Percentiles rank a stretch among this genome's conserved stretches.
These are phyloP conservation scores for Ogataea ramenticola DNA, from an alignment of 805 yeast species.

Conservation along the genomic window DNA sequence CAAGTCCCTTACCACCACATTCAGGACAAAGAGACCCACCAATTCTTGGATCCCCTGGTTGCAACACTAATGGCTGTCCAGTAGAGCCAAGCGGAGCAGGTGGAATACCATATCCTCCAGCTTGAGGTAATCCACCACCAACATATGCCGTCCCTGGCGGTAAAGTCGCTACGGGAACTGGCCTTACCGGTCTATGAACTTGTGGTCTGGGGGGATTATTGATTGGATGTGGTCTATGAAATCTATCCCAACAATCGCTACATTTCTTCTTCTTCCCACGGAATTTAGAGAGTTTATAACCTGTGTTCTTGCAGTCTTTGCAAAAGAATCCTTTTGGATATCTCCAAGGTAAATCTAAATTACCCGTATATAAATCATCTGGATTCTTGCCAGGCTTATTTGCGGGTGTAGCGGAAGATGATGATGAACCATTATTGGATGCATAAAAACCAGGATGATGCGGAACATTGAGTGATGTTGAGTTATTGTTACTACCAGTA, in stretches of 20 bases:
- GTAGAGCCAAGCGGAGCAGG: slow-evolving; percentile 6
- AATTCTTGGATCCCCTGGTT: slow-evolving; percentile 71
- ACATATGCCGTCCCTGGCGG: not conserved
- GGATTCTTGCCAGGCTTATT: slow-evolving; percentile 2
- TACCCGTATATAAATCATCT: slow-evolving; percentile 36
- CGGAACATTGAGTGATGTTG: slow-evolving; percentile 1
- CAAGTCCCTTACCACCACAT: slow-evolving; percentile 61
- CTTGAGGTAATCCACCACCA: slow-evolving; percentile 2
- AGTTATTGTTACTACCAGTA: not conserved
- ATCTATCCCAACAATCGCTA: slow-evolving; percentile 60
- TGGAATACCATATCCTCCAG: too few species aligned
- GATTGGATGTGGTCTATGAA: slow-evolving; percentile 32
- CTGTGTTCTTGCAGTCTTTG: slow-evolving; percentile 67
- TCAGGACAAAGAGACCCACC: slow-evolving; percentile 73
- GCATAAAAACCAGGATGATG: slow-evolving; percentile 9
- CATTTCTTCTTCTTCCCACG: slow-evolving; percentile 57
- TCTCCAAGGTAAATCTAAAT: slow-evolving; percentile 49
- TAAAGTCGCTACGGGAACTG: not conserved
- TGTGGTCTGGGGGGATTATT: slow-evolving; percentile 18
- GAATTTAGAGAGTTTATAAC: slow-evolving; percentile 31
- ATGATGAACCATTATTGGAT: not conserved
- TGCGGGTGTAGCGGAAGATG: too few species aligned
- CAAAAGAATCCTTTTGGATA: slow-evolving; percentile 62
- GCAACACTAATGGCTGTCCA: slow-evolving; percentile 31
- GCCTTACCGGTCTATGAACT: too few species aligned